Conservation (phyloP, 495 filamentous ascomycete species). For the Penicillium antarcticum region DNA sequence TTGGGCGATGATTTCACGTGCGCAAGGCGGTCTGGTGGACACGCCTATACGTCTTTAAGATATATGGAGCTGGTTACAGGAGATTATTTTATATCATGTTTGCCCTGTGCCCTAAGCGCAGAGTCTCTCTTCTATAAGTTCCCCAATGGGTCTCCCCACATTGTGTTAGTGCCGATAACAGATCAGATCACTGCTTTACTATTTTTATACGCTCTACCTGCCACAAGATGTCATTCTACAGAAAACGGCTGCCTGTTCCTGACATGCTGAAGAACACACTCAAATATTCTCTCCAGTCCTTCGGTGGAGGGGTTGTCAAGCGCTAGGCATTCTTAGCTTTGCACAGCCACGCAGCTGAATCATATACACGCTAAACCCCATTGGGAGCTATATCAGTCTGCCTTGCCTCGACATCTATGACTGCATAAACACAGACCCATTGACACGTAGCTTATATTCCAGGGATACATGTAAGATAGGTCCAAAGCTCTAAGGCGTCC, state of each 20-base stretch:
- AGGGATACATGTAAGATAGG: too few species aligned
- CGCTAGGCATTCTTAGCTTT: conserved; percentile 6
- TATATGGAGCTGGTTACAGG: not conserved
- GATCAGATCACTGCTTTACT: not conserved
- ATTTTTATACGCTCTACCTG: not conserved
- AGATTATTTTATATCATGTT: not conserved
- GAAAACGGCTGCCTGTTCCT: too few species aligned
- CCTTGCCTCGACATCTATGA: not conserved
- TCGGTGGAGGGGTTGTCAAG: not conserved
- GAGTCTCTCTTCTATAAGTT: not conserved
- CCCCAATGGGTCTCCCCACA: conserved; percentile 11
- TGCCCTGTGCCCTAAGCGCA: conserved; percentile 2
- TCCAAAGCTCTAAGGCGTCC: too few species aligned
- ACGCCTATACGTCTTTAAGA: conserved; percentile 1
- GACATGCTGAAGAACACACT: too few species aligned
- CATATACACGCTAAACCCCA: conserved; percentile 9
- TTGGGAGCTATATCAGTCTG: conserved; percentile 5
- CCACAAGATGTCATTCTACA: conserved; percentile 1
- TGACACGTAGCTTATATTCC: not conserved
- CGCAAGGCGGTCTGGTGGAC: conserved; percentile 25
- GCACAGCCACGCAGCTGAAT: conserved; percentile 36
- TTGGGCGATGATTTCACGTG: conserved; percentile 22
- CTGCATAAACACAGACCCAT: not conserved
- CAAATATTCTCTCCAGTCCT: not conserved
- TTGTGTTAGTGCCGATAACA: conserved; percentile 13